Evolutionary conservation across 106 monocot genomes (phyloP).

Genomic region (Dioscorea alata): DNA sequence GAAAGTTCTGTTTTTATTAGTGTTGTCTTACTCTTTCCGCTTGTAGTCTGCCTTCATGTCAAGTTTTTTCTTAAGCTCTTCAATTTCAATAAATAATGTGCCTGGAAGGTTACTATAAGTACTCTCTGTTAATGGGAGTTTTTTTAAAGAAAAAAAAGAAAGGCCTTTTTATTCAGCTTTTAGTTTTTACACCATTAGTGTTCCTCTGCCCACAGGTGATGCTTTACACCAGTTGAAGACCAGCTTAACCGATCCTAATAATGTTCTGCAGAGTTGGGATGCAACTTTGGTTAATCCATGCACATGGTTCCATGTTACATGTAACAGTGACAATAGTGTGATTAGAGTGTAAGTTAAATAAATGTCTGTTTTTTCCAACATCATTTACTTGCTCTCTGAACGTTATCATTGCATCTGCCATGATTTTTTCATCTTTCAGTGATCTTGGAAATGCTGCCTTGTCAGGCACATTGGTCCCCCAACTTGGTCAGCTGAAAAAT

Average conservation of each 20-base stretch:
- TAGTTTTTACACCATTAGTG: background rate
- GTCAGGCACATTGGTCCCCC: conserved; percentile 39
- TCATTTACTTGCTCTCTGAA: too few species aligned
- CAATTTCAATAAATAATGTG: too few species aligned
- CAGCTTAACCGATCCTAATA: conserved; percentile 53
- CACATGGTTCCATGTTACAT: conserved; percentile 87
- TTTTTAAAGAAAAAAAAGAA: too few species aligned
- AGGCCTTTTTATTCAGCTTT: background rate
- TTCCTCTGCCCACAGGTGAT: conserved; percentile 26
- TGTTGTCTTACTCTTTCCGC: too few species aligned
- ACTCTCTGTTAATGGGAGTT: too few species aligned
- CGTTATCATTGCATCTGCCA: too few species aligned
- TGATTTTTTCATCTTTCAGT: conserved; percentile 15
- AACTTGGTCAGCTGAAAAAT: conserved; percentile 40
- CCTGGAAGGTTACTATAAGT: too few species aligned
- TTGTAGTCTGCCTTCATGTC: too few species aligned
- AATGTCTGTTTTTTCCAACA: background rate
- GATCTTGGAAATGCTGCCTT: conserved; percentile 48
- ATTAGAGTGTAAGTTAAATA: conserved; percentile 64
- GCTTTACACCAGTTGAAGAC: conserved; percentile 17
- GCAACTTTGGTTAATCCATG: conserved; percentile 78
- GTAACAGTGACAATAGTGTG: conserved; percentile 62
- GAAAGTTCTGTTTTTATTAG: too few species aligned
- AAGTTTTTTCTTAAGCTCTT: too few species aligned
- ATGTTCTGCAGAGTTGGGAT: conserved; percentile 80